Conservation (phyloP, 2,329 filamentous ascomycete species). For the Tolypocladium cylindrosporum region DNA sequence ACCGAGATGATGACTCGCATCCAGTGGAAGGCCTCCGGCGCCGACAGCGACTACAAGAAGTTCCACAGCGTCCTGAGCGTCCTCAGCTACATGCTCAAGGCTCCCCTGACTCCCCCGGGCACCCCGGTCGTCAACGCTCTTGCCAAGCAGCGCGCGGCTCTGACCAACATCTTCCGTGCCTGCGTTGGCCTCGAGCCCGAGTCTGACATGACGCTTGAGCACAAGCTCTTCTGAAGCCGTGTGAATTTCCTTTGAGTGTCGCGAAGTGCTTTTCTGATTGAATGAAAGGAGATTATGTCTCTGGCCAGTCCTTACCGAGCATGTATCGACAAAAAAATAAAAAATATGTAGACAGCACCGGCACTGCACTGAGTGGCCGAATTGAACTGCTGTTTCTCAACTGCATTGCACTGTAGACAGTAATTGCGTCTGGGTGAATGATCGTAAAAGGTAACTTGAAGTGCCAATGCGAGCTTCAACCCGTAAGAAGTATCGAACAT, state of each 20-base stretch:
- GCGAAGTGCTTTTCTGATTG: neutral
- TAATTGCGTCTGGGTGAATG: neutral
- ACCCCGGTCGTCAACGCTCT: constrained; percentile 93
- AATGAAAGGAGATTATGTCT: neutral
- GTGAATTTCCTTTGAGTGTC: neutral
- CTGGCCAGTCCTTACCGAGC: constrained; percentile 8
- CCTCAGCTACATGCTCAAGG: constrained; percentile 98
- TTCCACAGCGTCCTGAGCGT: constrained; percentile 97
- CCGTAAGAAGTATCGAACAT: no score
- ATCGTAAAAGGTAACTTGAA: neutral
- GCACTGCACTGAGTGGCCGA: constrained; percentile 3
- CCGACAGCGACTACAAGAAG: constrained; percentile 64
- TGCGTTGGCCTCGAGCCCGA: constrained; percentile 95
- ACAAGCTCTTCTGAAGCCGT: constrained; percentile 72
- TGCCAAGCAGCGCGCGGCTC: constrained; percentile 85
- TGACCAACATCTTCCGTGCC: constrained; percentile 98
- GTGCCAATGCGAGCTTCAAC: neutral
- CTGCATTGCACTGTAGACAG: neutral
- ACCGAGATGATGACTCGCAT: constrained; percentile 98
- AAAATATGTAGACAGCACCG: constrained; percentile 7
- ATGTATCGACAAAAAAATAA: constrained; percentile 1
- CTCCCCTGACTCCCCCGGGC: constrained; percentile 84
- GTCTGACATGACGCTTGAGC: constrained; percentile 97
- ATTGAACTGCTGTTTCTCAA: neutral
- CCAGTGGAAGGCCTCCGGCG: constrained; percentile 65